A percentile compares a stretch with the other conserved stretches of the same genome.
These are phyloP conservation scores for Asclepias syriaca DNA, from an alignment of 257 asterid genomes.

Conservation along the genomic window DNA sequence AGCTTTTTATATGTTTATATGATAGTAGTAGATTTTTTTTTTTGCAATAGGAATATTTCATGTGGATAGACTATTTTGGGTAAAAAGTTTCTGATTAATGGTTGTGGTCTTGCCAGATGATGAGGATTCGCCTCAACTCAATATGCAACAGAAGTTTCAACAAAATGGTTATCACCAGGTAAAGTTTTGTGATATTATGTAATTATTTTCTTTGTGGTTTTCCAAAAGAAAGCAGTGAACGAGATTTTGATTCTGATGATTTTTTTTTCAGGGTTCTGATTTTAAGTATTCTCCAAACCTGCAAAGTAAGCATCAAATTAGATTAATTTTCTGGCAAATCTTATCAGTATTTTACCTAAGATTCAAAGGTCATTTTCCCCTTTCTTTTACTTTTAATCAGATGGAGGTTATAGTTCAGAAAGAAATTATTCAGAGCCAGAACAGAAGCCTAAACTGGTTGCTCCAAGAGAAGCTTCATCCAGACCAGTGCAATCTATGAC, in stretches of 20 bases:
- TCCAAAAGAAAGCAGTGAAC: background rate
- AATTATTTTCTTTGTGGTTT: slow-evolving; percentile 14
- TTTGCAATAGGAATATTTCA: background rate
- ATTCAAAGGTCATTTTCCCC: slow-evolving; percentile 7
- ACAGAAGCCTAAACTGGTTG: slow-evolving; percentile 55
- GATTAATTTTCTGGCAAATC: slow-evolving; percentile 10
- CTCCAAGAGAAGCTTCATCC: slow-evolving; percentile 54
- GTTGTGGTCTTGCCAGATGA: slow-evolving; percentile 70
- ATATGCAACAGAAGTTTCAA: slow-evolving; percentile 43
- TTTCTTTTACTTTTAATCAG: slow-evolving; percentile 31
- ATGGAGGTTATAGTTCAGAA: slow-evolving; percentile 74
- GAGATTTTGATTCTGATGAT: slow-evolving; percentile 7
- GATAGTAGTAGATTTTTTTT: background rate
- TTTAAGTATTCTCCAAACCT: slow-evolving; percentile 82
- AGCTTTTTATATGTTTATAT: slow-evolving; percentile 19
- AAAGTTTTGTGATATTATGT: slow-evolving; percentile 26
- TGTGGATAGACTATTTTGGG: slow-evolving; percentile 11
- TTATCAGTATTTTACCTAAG: slow-evolving; percentile 4
- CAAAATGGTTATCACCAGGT: slow-evolving; percentile 90
- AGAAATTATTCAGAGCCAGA: slow-evolving; percentile 55
- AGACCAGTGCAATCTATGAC: slow-evolving; percentile 64
- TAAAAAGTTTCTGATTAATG: slow-evolving; percentile 27
- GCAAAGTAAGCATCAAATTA: slow-evolving; percentile 48
- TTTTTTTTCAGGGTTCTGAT: slow-evolving; percentile 57
- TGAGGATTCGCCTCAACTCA: slow-evolving; percentile 95